These are phyloP conservation scores for Apophysomyces ossiformis DNA, from an alignment of 371 early-diverging fungal species.

Conservation along the genomic window DNA sequence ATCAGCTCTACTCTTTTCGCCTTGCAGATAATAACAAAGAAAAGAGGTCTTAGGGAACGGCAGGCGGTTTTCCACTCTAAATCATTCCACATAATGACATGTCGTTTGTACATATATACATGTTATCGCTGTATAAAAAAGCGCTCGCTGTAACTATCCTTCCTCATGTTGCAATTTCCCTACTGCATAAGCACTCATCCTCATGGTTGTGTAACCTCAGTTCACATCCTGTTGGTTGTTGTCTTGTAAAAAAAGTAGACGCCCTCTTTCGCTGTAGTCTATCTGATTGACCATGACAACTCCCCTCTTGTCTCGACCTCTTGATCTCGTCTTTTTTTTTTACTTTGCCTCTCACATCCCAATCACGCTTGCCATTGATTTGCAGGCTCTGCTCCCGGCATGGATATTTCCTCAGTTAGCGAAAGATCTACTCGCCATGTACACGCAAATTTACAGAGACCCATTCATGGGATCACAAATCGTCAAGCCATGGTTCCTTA, in stretches of 20 bases:
- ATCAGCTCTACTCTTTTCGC: neutral
- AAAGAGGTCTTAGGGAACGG: too few relatives aligned
- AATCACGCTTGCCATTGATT: constrained; percentile 57
- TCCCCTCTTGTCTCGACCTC: constrained; percentile 30
- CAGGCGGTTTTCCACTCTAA: neutral
- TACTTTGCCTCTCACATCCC: constrained; percentile 71
- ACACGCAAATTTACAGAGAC: constrained; percentile 53
- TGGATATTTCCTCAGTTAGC: constrained; percentile 40
- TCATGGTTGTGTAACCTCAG: too few relatives aligned
- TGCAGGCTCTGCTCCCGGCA: constrained; percentile 50
- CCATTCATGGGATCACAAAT: constrained; percentile 56
- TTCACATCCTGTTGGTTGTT: too few relatives aligned
- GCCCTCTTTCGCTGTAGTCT: neutral
- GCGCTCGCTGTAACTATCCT: too few relatives aligned
- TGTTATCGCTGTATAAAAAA: too few relatives aligned
- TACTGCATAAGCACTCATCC: too few relatives aligned
- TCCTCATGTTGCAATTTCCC: too few relatives aligned
- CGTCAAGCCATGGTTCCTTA: constrained; percentile 58
- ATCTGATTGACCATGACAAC: constrained; percentile 4
- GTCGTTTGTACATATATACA: too few relatives aligned
- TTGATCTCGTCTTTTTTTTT: constrained; percentile 57
- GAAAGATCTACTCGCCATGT: constrained; percentile 37
- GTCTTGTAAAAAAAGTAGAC: too few relatives aligned
- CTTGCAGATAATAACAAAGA: neutral
- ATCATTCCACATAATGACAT: neutral